Base-by-base conservation (phyloP, 2,329 filamentous ascomycete species). In the Pyrenophora seminiperda region DNA sequence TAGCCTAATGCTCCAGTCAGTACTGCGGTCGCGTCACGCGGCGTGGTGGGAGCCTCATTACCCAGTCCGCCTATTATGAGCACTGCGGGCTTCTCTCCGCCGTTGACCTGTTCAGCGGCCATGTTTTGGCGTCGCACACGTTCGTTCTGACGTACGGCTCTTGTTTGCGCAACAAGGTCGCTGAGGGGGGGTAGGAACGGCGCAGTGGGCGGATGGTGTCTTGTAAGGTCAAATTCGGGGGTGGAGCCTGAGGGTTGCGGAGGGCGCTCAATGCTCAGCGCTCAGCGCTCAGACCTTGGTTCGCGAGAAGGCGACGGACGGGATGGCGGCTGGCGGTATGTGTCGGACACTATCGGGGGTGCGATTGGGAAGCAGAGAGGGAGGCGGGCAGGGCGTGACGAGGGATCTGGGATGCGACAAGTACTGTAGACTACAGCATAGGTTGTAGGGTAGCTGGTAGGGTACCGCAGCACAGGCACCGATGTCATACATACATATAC, bases 1-100 rank as follows among this genome's bases (percentile, higher is more conserved):
- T 97, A 97, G 58, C 79, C 79, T 81, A 65, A 20, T 17, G 14
- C 19, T 7, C 13, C 34, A 38, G 4, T n/a, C n/a, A 38, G 34
- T 19, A 18, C 11, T 20, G 34, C 29, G 22, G 20, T 33, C 18
- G 29, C 13, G 11, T 13, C 2, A n/a, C 31, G 33, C 14, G 27
- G 22, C 10, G 14, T 47, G 37, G 34, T 17, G 19, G 33, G 34
- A 22, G 50, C 73, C 39, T 41, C 41, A 29, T 50, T 72, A 80
- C 78, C 78, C 58, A 81, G 59, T 46, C 78, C 78, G 51, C 78
- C 78, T 63, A 81, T 77, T 62, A 81, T 79, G 62, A 81, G 63
- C 29, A 80, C 77, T 11, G 76, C 68, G 42, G 78, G 78, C 69
- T 76, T 78, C 34, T 64, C 60, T 44, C 24, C 24, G 9, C 24